A percentile compares a stretch with the other conserved stretches of the same genome.
Evolutionary conservation across 805 yeast genomes (phyloP).

Genomic region (Candida germanica): DNA sequence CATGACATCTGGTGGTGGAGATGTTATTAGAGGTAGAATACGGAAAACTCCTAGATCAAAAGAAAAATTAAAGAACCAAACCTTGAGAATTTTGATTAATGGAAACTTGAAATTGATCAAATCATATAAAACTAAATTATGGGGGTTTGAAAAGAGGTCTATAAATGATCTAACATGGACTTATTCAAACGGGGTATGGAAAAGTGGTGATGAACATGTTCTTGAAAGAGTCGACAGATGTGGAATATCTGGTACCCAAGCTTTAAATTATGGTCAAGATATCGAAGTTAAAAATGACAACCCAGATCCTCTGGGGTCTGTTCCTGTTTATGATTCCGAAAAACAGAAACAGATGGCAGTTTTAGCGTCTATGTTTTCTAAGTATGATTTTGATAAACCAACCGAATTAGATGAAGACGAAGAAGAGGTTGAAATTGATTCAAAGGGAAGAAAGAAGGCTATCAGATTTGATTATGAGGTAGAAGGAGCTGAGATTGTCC

Average conservation of each 20-base stretch:
- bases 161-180: constrained; percentile 60
- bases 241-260: constrained; percentile 25
- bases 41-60: constrained; percentile 53
- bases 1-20: constrained; percentile 33
- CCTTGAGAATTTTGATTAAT: constrained; percentile 61
- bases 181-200: constrained; percentile 70
- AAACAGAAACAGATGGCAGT: constrained; percentile 26
- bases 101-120: constrained; percentile 56
- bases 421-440: constrained; percentile 34
- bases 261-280: constrained; percentile 22
- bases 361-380: constrained; percentile 32
- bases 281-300: constrained; percentile 12
- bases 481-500: constrained; percentile 19
- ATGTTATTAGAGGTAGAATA: constrained; percentile 55
- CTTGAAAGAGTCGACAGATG: constrained; percentile 53
- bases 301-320: constrained; percentile 7
- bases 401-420: constrained; percentile 33
- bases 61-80: constrained; percentile 47
- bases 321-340: constrained; percentile 17
- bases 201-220: constrained; percentile 73
- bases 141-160: constrained; percentile 83
- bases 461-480: constrained; percentile 33
- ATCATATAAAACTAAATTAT: constrained; percentile 72
- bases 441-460: constrained; percentile 35
- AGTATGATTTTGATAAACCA: constrained; percentile 35